These are phyloP conservation scores for Melocanna baccifera DNA, from an alignment of 176 grass and related monocot species.

Conservation along the genomic window DNA sequence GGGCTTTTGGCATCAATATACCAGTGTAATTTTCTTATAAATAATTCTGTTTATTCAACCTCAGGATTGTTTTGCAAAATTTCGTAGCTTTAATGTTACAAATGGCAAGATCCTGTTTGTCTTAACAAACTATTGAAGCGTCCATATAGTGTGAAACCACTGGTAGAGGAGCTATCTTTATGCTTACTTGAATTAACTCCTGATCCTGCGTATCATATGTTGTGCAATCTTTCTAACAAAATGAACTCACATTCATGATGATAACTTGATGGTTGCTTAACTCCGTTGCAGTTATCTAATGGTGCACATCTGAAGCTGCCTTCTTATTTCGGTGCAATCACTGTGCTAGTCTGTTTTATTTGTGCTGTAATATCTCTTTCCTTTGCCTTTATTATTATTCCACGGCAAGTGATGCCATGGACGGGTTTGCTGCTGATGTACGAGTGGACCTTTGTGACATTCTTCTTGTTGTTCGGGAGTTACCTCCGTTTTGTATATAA, in stretches of 20 bases:
- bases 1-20: background rate
- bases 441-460: constrained; percentile 65
- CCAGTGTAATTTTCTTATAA: background rate
- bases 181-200: constrained; percentile 2
- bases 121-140: background rate
- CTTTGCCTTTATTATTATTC: constrained; percentile 67
- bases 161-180: constrained; percentile 4
- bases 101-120: background rate
- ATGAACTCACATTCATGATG: background rate
- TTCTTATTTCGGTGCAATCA: constrained; percentile 56
- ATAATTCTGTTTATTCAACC: background rate
- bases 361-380: constrained; percentile 58
- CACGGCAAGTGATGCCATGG: constrained; percentile 82
- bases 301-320: constrained; percentile 55
- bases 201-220: background rate
- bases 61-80: background rate
- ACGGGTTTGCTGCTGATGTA: constrained; percentile 84
- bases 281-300: constrained; percentile 48
- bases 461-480: constrained; percentile 65
- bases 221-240: background rate
- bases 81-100: background rate
- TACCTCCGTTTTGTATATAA: constrained; percentile 63
- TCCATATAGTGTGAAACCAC: background rate
- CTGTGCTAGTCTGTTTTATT: constrained; percentile 53
- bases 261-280: constrained; percentile 15